These are phyloP conservation scores for Eucalyptus cloeziana DNA, from an alignment of 345 rosid genomes.

Conservation along the genomic window DNA sequence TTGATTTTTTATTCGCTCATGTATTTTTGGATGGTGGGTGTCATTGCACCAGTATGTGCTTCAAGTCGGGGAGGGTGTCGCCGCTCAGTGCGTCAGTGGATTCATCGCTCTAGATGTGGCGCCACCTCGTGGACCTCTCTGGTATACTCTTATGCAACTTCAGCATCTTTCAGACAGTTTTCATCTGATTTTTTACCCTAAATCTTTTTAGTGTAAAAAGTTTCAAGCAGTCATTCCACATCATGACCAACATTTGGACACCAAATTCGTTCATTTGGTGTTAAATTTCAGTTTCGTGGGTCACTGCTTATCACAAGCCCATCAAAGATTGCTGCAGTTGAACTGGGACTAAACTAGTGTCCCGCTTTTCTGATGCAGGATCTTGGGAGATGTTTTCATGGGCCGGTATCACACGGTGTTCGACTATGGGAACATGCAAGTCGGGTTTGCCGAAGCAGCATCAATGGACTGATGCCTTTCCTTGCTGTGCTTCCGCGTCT, in stretches of 20 bases:
- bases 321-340: background rate
- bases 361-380: conserved; percentile 31
- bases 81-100: conserved; percentile 51
- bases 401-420: conserved; percentile 72
- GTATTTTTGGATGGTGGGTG: background rate
- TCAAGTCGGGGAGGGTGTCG: conserved; percentile 40
- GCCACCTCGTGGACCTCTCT: conserved; percentile 56
- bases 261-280: background rate
- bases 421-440: conserved; percentile 55
- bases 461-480: conserved; percentile 1
- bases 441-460: conserved; percentile 90
- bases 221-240: background rate
- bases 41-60: conserved; percentile 33
- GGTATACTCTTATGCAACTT: conserved; percentile 10
- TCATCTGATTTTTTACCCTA: background rate
- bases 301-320: background rate
- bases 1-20: background rate
- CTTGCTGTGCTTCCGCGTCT: background rate
- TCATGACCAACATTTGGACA: background rate
- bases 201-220: background rate
- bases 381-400: conserved; percentile 91
- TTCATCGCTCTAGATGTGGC: conserved; percentile 43
- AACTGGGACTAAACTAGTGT: background rate
- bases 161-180: background rate
- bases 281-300: background rate